phyloP scores from a whole-genome alignment of 352 stramenopile species.

The Thraustochytrium sp. region DNA sequence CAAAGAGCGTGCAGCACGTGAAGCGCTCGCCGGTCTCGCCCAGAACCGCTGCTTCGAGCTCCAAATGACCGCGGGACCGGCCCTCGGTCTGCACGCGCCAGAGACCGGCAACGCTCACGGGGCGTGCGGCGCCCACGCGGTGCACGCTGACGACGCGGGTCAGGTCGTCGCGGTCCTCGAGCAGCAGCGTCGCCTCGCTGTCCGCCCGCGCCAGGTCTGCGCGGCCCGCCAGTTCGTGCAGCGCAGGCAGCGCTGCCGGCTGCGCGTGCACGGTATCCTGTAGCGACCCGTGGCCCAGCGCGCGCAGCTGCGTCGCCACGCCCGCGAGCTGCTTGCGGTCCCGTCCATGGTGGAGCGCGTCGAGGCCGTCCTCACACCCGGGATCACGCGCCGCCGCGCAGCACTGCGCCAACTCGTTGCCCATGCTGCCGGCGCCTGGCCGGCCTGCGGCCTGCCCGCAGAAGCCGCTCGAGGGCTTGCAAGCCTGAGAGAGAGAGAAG shows the following conservation, averaged over 20 bases:
- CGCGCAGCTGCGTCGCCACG: neutral
- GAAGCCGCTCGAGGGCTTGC: neutral
- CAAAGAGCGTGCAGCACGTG: neutral
- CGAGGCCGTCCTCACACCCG: neutral
- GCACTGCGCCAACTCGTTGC: neutral
- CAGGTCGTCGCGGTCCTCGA: no score
- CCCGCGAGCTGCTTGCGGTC: neutral
- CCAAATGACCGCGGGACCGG: neutral
- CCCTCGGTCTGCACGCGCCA: neutral
- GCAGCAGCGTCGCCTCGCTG: no score
- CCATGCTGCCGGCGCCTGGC: neutral
- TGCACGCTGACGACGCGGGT: neutral
- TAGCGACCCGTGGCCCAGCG: neutral
- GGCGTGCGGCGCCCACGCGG: neutral
- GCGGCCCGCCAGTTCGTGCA: neutral
- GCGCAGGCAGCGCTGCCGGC: neutral
- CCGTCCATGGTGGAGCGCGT: neutral
- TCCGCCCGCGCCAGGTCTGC: neutral
- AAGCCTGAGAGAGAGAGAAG: neutral
- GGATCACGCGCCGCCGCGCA: neutral
- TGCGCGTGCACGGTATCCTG: neutral
- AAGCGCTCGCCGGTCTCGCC: neutral
- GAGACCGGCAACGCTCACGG: neutral
- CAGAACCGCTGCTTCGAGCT: neutral
- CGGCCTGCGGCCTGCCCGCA: neutral